Percentiles rank a stretch among this genome's conserved stretches.
Evolutionary conservation across 805 yeast species (phyloP).

Genomic region (Yamadazyma phyllophila): DNA sequence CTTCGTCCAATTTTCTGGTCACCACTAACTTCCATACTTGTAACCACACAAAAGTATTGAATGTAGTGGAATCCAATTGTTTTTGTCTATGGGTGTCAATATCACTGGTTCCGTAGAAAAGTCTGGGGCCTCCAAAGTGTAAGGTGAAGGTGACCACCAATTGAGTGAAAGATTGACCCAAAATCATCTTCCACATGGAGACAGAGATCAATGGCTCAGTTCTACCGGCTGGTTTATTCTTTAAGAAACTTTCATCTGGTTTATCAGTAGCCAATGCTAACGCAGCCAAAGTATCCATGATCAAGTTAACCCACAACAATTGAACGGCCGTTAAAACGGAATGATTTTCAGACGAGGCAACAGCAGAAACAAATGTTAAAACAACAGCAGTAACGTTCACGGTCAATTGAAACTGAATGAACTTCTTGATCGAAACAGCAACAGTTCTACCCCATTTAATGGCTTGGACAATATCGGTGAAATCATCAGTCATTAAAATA

Average conservation of each 20-base stretch:
- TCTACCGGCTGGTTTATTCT: conserved; percentile 83
- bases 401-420: conserved; percentile 93
- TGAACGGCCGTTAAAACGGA: conserved; percentile 97
- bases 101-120: conserved; percentile 39
- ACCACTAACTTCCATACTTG: conserved; percentile 93
- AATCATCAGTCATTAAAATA: conserved; percentile 91
- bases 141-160: conserved; percentile 73
- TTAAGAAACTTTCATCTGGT: conserved; percentile 79
- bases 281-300: conserved; percentile 98
- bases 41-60: conserved; percentile 96
- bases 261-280: conserved; percentile 96
- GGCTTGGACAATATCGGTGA: conserved; percentile 91
- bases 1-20: conserved; percentile 87
- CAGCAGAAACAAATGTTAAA: conserved; percentile 90
- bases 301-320: conserved; percentile 93
- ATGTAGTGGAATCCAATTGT: conserved; percentile 79
- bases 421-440: conserved; percentile 88
- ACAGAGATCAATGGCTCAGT: conserved; percentile 74
- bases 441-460: conserved; percentile 99
- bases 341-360: conserved; percentile 70
- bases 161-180: conserved; percentile 83
- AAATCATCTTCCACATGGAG: conserved; percentile 98
- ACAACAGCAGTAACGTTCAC: conserved; percentile 97
- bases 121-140: conserved; percentile 73
- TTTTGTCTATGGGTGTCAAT: conserved; percentile 46